Evolutionary conservation across 768 basidiomycete species (phyloP).

Genomic region (Dentipellis fragilis): DNA sequence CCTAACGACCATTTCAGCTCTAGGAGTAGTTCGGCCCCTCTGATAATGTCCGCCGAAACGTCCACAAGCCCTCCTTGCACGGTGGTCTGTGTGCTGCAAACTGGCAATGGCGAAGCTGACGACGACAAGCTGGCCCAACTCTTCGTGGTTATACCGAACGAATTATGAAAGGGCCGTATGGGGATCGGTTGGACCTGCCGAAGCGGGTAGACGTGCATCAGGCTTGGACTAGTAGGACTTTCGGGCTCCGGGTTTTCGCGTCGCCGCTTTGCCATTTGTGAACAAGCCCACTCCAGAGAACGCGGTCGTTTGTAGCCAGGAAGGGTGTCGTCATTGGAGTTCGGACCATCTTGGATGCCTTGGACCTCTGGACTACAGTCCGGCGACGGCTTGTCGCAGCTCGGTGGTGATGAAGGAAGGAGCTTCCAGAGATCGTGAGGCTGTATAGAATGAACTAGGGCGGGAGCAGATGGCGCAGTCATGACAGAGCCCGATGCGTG

Average conservation of each 20-base stretch:
- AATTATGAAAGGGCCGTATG: too few species aligned
- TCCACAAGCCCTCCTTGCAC: conserved; percentile 13
- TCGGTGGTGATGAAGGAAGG: conserved; percentile 18
- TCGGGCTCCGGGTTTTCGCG: conserved; percentile 12
- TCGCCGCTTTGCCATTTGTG: conserved; percentile 28
- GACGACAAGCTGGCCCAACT: too few species aligned
- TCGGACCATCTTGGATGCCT: not conserved
- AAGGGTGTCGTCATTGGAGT: not conserved
- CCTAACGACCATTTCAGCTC: conserved; percentile 16
- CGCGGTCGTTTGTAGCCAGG: conserved; percentile 17
- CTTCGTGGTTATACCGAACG: too few species aligned
- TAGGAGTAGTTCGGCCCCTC: conserved; percentile 22
- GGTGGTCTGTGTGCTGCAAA: too few species aligned
- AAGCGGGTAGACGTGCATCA: too few species aligned
- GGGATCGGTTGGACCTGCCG: too few species aligned
- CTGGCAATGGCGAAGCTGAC: too few species aligned
- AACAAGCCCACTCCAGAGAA: conserved; percentile 37
- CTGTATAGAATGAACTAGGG: not conserved
- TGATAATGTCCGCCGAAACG: conserved; percentile 20
- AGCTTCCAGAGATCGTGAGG: conserved; percentile 21
- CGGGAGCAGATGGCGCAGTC: too few species aligned
- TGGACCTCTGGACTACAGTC: conserved; percentile 6
- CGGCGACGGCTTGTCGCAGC: conserved; percentile 5
- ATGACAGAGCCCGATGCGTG: too few species aligned
- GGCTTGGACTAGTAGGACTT: too few species aligned